phyloP scores from a whole-genome alignment of 176 grass and related monocot species.

The Alopecurus myosuroides region DNA sequence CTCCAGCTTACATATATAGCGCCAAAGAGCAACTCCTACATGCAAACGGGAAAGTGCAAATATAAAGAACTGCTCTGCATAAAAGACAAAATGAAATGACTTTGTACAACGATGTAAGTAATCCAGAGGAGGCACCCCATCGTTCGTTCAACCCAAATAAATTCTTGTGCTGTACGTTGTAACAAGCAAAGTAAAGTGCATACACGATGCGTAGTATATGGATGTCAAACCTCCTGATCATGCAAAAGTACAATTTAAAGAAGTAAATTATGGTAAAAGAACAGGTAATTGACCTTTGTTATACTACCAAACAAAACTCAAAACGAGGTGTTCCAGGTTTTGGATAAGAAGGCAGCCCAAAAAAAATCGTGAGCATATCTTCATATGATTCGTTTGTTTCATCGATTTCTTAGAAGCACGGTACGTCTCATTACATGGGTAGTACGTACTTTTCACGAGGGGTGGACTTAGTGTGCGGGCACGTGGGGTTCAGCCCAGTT shows the following conservation, averaged over 20 bases:
- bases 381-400: background rate
- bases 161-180: background rate
- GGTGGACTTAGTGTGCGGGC: background rate
- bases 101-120: background rate
- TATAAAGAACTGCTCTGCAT: background rate
- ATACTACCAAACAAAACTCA: background rate
- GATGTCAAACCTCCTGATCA: background rate
- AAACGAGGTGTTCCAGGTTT: background rate
- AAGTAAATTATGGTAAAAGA: background rate
- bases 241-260: background rate
- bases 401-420: background rate
- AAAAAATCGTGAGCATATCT: background rate
- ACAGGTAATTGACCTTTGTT: background rate
- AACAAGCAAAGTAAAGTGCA: background rate
- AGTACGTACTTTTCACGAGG: background rate
- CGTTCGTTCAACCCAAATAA: background rate
- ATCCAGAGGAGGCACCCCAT: background rate
- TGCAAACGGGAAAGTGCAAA: background rate
- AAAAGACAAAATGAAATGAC: conserved; percentile 5
- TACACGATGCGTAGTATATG: background rate
- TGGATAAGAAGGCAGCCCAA: background rate
- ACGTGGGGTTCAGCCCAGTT: background rate
- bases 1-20: background rate
- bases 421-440: too few relatives aligned
- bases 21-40: background rate